Evolutionary conservation across 2,329 filamentous ascomycete species (phyloP).

Genomic region (Madurella mycetomatis): DNA sequence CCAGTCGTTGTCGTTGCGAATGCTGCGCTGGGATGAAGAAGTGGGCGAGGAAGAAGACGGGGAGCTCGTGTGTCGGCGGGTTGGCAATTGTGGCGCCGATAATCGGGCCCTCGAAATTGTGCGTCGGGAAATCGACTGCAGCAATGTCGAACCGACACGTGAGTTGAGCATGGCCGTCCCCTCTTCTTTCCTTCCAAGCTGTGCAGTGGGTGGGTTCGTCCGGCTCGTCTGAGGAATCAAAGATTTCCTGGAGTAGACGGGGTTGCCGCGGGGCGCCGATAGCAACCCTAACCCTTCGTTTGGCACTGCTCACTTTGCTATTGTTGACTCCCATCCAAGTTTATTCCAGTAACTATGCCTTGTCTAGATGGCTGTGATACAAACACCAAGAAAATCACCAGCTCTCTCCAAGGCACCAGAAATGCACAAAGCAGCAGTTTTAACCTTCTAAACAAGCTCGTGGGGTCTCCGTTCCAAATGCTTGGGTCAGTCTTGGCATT

Average conservation of each 20-base stretch:
- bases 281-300: conserved; percentile 7
- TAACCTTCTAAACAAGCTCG: no score
- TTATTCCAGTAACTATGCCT: no score
- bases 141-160: conserved; percentile 10
- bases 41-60: not conserved
- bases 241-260: not conserved
- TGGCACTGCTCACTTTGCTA: no score
- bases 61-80: not conserved
- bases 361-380: no score
- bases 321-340: no score
- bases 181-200: not conserved
- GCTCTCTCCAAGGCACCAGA: no score
- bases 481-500: no score
- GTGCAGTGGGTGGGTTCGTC: not conserved
- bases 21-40: conserved; percentile 1
- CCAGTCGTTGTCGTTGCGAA: conserved; percentile 11
- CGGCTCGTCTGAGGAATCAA: not conserved
- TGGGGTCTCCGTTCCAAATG: no score
- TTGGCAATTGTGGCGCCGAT: not conserved
- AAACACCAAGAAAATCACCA: no score
- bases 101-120: not conserved
- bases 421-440: no score
- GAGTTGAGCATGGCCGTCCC: conserved; percentile 11
- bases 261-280: not conserved
- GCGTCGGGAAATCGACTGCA: conserved; percentile 6